Conservation (phyloP, 345 rosid species). For the Rhodomyrtus tomentosa region DNA sequence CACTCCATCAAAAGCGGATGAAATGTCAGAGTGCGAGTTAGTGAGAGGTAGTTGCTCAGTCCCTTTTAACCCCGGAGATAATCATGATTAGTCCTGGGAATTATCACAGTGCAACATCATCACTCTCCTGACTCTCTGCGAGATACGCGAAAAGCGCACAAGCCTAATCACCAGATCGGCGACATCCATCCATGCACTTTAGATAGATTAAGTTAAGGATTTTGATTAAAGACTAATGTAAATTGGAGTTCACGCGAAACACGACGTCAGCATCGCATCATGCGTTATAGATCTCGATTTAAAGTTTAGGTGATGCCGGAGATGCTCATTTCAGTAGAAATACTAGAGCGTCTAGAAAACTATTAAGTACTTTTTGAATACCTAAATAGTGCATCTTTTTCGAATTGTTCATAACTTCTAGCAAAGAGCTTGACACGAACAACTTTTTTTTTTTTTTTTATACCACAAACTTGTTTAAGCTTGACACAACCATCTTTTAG, state of each 20-base stretch:
- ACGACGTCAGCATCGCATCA: background rate
- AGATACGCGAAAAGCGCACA: background rate
- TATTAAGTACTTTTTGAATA: background rate
- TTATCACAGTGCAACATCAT: constrained; percentile 2
- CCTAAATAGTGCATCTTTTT: background rate
- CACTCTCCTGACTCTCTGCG: background rate
- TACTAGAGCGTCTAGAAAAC: background rate
- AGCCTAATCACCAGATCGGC: no score
- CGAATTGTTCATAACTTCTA: background rate
- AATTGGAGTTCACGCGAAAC: background rate
- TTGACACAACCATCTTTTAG: background rate
- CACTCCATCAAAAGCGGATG: background rate
- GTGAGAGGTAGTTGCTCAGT: constrained; percentile 53
- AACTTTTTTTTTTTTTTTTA: no score
- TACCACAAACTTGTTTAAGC: no score
- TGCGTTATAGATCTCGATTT: background rate
- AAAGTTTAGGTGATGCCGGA: background rate
- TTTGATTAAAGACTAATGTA: background rate
- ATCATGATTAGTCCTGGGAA: constrained; percentile 48
- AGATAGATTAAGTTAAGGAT: background rate
- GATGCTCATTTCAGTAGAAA: background rate
- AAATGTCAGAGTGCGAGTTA: constrained; percentile 14
- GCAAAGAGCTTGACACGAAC: background rate
- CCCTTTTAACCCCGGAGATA: constrained; percentile 39
- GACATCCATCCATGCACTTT: background rate